Conservation (phyloP, 768 basidiomycete genomes). For the Lactarius quietus region DNA sequence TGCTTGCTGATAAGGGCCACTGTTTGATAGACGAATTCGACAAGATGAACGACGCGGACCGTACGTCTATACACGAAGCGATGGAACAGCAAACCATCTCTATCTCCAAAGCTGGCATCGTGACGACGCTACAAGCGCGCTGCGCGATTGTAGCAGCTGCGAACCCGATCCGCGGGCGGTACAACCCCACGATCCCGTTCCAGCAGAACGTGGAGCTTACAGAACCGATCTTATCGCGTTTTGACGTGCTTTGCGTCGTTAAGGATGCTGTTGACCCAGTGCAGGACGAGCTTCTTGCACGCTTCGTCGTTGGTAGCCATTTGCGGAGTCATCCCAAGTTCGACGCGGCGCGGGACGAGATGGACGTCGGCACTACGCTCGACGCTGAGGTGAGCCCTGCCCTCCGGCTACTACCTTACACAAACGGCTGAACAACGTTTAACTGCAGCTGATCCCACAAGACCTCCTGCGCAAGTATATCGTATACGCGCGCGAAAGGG, state of each 20-base stretch:
- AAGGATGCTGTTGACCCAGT: conserved; percentile 98
- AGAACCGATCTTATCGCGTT: conserved; percentile 96
- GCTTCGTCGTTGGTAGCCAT: conserved; percentile 98
- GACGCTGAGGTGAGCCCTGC: conserved; percentile 83
- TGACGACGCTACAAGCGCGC: conserved; percentile 95
- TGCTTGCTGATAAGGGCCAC: conserved; percentile 97
- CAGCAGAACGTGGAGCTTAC: conserved; percentile 98
- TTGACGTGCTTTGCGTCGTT: conserved; percentile 97
- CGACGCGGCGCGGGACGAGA: conserved; percentile 81
- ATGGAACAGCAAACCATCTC: conserved; percentile 99
- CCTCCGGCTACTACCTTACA: background rate
- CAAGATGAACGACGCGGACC: conserved; percentile 99
- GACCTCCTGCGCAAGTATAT: conserved; percentile 96
- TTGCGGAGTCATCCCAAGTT: conserved; percentile 93
- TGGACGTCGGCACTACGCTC: conserved; percentile 82
- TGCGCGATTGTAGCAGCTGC: conserved; percentile 98
- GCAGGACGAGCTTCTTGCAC: conserved; percentile 91
- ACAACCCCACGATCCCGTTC: conserved; percentile 98
- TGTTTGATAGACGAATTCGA: conserved; percentile 99
- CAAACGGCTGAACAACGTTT: background rate
- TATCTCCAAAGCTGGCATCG: conserved; percentile 97
- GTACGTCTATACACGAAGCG: conserved; percentile 98
- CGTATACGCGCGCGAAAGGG: conserved; percentile 95
- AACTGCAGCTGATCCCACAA: conserved; percentile 85
- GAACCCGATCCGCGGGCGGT: conserved; percentile 94